Evolutionary conservation across 345 rosid genomes (phyloP), one percentile per base, ranked within the genome.

Genomic region (Populus davidiana): DNA sequence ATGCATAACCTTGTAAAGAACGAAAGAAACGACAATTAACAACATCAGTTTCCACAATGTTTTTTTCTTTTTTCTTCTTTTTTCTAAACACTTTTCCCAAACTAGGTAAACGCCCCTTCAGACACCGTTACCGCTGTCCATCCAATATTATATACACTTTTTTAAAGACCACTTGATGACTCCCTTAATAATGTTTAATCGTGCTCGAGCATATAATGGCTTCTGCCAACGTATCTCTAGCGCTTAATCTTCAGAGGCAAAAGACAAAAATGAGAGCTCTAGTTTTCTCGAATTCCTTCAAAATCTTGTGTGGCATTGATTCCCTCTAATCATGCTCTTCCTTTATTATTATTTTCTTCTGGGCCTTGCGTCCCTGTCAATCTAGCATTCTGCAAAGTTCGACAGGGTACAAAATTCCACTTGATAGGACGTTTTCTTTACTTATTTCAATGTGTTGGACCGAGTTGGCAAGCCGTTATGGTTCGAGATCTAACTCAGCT

Each of bases 121-220:
- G 33, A 29, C 72, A 41, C 79, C 31, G 39, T 76, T 54, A 66
- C 66, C 64, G 41, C 74, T 25, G 59, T 76, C 83, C 67, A 70
- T 44, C 50, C 50, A 11, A 44, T 12, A 39, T 39, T 8, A 39
- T 27, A 27, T 27, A 39, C 43, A 6, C 10, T 44, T 12, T 13
- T 44, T 12, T 13, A 44, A 44, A 12, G 21, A 13, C n/a, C 41
- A 31, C 69, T 66, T 35, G 69, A 66, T 35, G 35, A 67, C 38
- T 17, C 43, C 70, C 20, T 67, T 14, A 18, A 67, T 33, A 36
- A 44, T 0, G 50, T 44, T 44, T 44, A 44, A 14, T 44, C 50
- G 14, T 44, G 11, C 50, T 44, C 16, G 17, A 44, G 43, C 9
- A 39, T 39, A 7, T 39, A 39, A 39, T 39, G 2, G 17, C 50